Percentiles rank a stretch among this genome's conserved stretches.
Evolutionary conservation across 345 rosid species (phyloP).

Genomic region (Rhizophora mangle): DNA sequence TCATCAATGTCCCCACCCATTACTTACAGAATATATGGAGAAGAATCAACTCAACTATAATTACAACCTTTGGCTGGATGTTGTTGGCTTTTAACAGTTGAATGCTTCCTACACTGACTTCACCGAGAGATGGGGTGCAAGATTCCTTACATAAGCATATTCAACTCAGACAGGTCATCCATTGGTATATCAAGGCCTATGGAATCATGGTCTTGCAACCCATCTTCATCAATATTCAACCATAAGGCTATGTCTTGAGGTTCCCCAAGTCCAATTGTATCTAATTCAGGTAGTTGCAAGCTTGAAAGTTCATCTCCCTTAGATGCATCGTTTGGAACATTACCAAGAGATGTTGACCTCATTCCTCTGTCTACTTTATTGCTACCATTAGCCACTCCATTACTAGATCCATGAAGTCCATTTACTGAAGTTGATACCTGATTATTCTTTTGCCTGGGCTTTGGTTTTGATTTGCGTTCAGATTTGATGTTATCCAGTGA

Average conservation of each 20-base stretch:
- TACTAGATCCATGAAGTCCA: conserved; percentile 27
- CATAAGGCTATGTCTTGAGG: conserved; percentile 58
- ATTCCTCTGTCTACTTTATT: conserved; percentile 15
- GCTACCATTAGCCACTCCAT: conserved; percentile 13
- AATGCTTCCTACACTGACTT: not conserved
- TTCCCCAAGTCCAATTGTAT: conserved; percentile 42
- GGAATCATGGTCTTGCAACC: conserved; percentile 66
- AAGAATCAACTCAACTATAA: not conserved
- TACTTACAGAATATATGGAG: conserved; percentile 7
- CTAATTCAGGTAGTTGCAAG: conserved; percentile 52
- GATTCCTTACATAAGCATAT: conserved; percentile 30
- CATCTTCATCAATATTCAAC: conserved; percentile 66
- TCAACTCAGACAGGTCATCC: conserved; percentile 75
- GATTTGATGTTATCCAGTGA: conserved; percentile 20
- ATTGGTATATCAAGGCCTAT: conserved; percentile 84
- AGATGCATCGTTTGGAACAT: conserved; percentile 18
- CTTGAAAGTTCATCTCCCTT: conserved; percentile 48
- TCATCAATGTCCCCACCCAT: not conserved
- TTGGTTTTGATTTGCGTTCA: conserved; percentile 48
- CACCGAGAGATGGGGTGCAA: not conserved
- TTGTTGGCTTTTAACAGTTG: conserved; percentile 1
- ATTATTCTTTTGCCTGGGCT: conserved; percentile 60
- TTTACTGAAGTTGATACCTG: conserved; percentile 31
- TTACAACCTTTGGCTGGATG: conserved; percentile 4
- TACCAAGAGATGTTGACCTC: conserved; percentile 14